Evolutionary conservation across 352 stramenopile species (phyloP).

Genomic region (Nothophytophthora sp.): DNA sequence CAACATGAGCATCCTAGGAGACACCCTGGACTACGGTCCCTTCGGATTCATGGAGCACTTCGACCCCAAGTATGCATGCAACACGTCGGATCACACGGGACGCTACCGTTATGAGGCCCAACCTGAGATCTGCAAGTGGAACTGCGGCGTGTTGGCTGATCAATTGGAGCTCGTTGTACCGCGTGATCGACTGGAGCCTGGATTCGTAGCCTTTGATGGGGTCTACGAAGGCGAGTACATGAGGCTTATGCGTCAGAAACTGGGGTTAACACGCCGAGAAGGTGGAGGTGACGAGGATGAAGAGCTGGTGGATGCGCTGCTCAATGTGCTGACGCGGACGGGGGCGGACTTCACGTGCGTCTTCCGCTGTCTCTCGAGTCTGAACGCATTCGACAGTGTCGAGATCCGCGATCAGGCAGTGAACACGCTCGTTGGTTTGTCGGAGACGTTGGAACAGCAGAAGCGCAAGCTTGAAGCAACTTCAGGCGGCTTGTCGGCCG

Average conservation of each 20-base stretch:
- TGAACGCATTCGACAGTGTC: constrained; percentile 39
- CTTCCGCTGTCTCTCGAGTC: constrained; percentile 59
- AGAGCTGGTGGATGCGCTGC: constrained; percentile 47
- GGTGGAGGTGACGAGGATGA: constrained; percentile 38
- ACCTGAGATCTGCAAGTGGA: constrained; percentile 88
- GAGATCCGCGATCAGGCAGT: constrained; percentile 25
- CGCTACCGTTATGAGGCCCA: constrained; percentile 86
- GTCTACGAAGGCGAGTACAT: constrained; percentile 63
- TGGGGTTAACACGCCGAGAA: constrained; percentile 48
- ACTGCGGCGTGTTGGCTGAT: constrained; percentile 67
- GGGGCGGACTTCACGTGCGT: constrained; percentile 78
- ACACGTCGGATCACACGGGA: constrained; percentile 78
- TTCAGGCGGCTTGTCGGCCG: constrained; percentile 56
- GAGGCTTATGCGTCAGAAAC: constrained; percentile 60
- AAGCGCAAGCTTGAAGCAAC: constrained; percentile 47
- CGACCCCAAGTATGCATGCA: constrained; percentile 79
- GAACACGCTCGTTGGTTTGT: constrained; percentile 55
- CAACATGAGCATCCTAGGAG: constrained; percentile 91
- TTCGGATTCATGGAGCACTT: constrained; percentile 94
- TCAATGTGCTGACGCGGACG: constrained; percentile 60
- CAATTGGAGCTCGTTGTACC: constrained; percentile 55
- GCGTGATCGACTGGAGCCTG: constrained; percentile 26
- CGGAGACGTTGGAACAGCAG: constrained; percentile 67
- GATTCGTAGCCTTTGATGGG: constrained; percentile 36
- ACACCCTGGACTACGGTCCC: constrained; percentile 94